These are phyloP conservation scores for Corymbia maculata DNA, from an alignment of 345 rosid species.

Conservation along the genomic window DNA sequence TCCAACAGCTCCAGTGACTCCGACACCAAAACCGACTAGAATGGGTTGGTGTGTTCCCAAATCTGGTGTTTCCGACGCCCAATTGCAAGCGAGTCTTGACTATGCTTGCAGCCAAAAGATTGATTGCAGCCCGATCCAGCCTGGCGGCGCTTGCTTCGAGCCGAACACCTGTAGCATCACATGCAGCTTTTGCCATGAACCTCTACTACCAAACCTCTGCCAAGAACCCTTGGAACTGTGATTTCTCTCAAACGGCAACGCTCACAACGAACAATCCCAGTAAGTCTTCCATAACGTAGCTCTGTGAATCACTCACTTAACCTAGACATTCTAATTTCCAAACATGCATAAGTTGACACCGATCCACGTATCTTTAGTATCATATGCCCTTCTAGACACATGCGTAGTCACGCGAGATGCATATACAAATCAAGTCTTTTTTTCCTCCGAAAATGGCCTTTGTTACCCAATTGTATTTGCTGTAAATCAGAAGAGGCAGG, in stretches of 20 bases:
- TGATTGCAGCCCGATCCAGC: conserved; percentile 58
- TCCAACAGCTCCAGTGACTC: conserved; percentile 12
- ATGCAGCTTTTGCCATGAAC: conserved; percentile 83
- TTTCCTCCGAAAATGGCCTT: no score
- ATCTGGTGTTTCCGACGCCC: conserved; percentile 36
- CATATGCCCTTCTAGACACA: not conserved
- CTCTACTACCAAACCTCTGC: conserved; percentile 49
- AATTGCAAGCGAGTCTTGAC: conserved; percentile 70
- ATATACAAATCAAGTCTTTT: not conserved
- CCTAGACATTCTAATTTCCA: not conserved
- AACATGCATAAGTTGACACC: not conserved
- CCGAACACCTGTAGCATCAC: conserved; percentile 60
- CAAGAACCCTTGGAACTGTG: conserved; percentile 51
- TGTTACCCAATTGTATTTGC: not conserved
- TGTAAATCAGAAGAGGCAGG: not conserved
- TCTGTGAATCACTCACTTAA: not conserved
- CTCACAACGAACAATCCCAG: conserved; percentile 39
- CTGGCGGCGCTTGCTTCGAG: conserved; percentile 73
- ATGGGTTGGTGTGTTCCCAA: conserved; percentile 72
- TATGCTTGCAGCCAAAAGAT: conserved; percentile 60
- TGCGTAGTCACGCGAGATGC: no score
- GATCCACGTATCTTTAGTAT: not conserved
- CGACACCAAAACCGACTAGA: conserved; percentile 39
- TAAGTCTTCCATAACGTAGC: not conserved
- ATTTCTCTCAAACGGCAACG: conserved; percentile 75